phyloP scores from a whole-genome alignment of 2,329 filamentous ascomycete species.

The Penicillium hordei region DNA sequence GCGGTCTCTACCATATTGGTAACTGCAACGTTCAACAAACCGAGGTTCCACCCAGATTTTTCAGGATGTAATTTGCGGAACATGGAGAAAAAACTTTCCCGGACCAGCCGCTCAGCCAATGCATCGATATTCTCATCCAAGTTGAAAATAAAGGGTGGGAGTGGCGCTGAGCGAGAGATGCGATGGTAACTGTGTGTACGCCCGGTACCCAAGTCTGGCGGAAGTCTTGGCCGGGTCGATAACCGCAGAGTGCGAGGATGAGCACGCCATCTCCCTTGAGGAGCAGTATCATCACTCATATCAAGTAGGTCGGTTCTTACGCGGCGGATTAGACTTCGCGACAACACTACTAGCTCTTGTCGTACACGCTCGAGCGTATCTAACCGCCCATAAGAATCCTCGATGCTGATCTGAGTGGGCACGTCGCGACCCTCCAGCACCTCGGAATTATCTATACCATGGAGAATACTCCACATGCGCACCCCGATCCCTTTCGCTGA shows the following conservation, averaged over 20 bases:
- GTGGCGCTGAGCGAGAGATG: conserved; percentile 70
- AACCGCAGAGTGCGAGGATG: conserved; percentile 79
- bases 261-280: conserved; percentile 66
- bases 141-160: conserved; percentile 73
- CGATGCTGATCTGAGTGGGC: conserved; percentile 88
- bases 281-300: conserved; percentile 42
- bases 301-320: conserved; percentile 76
- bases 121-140: conserved; percentile 58
- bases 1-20: conserved; percentile 73
- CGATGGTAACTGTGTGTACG: conserved; percentile 64
- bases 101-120: conserved; percentile 67
- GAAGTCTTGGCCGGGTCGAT: conserved; percentile 66
- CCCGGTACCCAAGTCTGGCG: conserved; percentile 51
- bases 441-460: conserved; percentile 74
- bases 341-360: conserved; percentile 67
- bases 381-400: conserved; percentile 81
- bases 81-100: conserved; percentile 67
- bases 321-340: conserved; percentile 68
- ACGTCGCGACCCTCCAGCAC: conserved; percentile 70
- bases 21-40: conserved; percentile 81
- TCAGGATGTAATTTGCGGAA: conserved; percentile 73
- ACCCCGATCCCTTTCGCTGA: conserved; percentile 68
- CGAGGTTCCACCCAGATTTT: conserved; percentile 72
- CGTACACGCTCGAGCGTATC: conserved; percentile 63
- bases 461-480: conserved; percentile 73